These are phyloP conservation scores for Rhododendron molle DNA, from an alignment of 148 eudicot genomes.

Conservation along the genomic window DNA sequence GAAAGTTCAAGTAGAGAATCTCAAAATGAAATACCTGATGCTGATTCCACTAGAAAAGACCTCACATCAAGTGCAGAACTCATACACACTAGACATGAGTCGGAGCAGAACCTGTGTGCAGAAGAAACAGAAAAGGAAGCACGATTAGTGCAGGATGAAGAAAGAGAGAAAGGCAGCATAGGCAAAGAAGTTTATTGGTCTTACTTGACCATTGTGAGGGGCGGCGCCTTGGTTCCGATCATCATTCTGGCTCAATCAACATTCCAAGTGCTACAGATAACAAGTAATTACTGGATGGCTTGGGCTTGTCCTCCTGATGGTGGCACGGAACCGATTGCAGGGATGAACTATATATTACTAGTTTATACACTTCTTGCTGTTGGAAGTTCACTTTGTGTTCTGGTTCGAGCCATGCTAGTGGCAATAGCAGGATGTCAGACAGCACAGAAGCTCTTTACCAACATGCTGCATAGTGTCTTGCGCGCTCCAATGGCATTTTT, in stretches of 20 bases:
- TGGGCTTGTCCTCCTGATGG: slow-evolving; percentile 82
- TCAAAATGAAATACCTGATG: slow-evolving; percentile 29
- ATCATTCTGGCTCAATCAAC: slow-evolving; percentile 71
- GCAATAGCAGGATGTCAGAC: slow-evolving; percentile 62
- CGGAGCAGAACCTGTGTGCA: slow-evolving; percentile 45
- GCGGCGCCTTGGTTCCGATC: slow-evolving; percentile 72
- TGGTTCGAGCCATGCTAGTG: slow-evolving; percentile 57
- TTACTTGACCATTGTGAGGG: slow-evolving; percentile 69
- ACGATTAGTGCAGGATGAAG: slow-evolving; percentile 83
- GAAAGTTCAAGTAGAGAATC: slow-evolving; percentile 50
- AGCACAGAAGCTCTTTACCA: slow-evolving; percentile 75
- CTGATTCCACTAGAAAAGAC: slow-evolving; percentile 26
- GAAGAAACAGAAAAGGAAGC: slow-evolving; percentile 65
- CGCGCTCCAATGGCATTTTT: slow-evolving; percentile 96
- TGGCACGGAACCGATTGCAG: slow-evolving; percentile 32
- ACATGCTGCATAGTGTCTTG: slow-evolving; percentile 60
- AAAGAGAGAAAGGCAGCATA: slow-evolving; percentile 94
- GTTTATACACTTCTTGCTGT: slow-evolving; percentile 70
- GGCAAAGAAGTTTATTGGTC: slow-evolving; percentile 85
- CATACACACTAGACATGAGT: slow-evolving; percentile 41
- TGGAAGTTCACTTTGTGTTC: slow-evolving; percentile 68
- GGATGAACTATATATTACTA: slow-evolving; percentile 57
- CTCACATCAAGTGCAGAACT: slow-evolving; percentile 37
- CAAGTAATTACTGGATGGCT: slow-evolving; percentile 98
- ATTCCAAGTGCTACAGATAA: slow-evolving; percentile 79